Evolutionary conservation across 139 green algal species (phyloP).

Genomic region (Eudorina sp.): DNA sequence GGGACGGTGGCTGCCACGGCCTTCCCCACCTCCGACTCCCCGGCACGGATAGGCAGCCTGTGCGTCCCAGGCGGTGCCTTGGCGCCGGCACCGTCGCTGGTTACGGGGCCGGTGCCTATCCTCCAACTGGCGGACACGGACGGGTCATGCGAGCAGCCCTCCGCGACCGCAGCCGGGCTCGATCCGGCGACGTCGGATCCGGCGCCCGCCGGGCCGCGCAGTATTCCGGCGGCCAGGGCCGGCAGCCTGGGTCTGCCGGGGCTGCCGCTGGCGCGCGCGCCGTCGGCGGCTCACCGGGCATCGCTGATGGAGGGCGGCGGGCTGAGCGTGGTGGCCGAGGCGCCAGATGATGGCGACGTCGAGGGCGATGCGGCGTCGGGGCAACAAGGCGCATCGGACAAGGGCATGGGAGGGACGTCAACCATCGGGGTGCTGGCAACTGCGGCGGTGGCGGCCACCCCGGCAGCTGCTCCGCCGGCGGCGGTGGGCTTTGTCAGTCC

Average conservation of each 20-base stretch:
- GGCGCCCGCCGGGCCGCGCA: no score
- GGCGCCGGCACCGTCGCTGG: slow-evolving; percentile 1
- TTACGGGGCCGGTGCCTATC: no score
- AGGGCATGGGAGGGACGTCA: no score
- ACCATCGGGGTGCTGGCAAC: no score
- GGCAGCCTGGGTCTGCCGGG: background rate
- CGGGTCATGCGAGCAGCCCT: background rate
- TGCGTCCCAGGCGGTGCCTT: background rate
- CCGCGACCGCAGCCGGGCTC: no score
- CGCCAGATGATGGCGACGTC: background rate
- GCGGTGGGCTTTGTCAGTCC: no score
- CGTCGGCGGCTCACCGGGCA: background rate
- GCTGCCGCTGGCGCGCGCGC: background rate
- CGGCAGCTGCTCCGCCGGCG: no score
- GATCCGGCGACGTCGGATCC: no score
- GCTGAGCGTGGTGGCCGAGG: background rate
- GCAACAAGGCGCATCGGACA: no score
- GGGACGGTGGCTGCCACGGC: background rate
- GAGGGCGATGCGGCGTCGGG: background rate
- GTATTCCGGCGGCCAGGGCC: no score
- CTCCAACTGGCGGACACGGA: background rate
- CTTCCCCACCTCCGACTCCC: background rate
- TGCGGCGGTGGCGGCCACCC: no score
- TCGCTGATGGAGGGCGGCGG: background rate
- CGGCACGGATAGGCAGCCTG: background rate